phyloP scores from a whole-genome alignment of 164 flowering plant genomes.

The Vitis labrusca region DNA sequence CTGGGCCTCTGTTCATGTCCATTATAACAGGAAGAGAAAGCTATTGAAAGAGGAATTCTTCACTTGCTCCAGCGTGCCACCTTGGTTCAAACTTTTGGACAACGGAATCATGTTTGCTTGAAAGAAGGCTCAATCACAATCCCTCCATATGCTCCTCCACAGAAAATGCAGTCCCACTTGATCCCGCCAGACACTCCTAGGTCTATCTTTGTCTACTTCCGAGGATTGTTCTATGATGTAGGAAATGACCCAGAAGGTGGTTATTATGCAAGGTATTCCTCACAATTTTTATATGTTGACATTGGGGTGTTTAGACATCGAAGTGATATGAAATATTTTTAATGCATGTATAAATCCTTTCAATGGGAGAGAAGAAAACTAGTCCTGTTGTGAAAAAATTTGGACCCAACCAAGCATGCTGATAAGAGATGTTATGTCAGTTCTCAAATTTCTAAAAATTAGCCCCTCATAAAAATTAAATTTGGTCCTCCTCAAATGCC shows the following conservation, averaged over 20 bases:
- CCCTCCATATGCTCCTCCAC: slow-evolving; percentile 98
- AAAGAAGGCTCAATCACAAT: slow-evolving; percentile 87
- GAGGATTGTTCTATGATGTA: slow-evolving; percentile 92
- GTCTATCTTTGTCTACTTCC: slow-evolving; percentile 93
- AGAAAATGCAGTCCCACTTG: slow-evolving; percentile 93
- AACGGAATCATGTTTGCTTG: slow-evolving; percentile 88
- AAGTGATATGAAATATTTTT: no score
- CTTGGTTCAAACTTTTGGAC: slow-evolving; percentile 97
- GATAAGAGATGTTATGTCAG: no score
- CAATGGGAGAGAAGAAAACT: no score
- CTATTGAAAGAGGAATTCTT: slow-evolving; percentile 91
- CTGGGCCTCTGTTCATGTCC: neutral
- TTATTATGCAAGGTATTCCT: slow-evolving; percentile 86
- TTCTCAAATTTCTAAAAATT: no score
- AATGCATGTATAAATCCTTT: no score
- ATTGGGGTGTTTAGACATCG: neutral
- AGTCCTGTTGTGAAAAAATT: no score
- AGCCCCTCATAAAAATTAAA: no score
- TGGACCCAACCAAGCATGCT: no score
- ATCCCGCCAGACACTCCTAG: slow-evolving; percentile 85
- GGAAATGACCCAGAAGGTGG: slow-evolving; percentile 98
- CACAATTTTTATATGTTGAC: neutral
- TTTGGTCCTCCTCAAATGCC: no score
- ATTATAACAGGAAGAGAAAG: slow-evolving; percentile 78
- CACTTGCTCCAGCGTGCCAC: slow-evolving; percentile 84